Base-by-base conservation (phyloP, 441 rosid genomes). In the Jatropha podagrica region DNA sequence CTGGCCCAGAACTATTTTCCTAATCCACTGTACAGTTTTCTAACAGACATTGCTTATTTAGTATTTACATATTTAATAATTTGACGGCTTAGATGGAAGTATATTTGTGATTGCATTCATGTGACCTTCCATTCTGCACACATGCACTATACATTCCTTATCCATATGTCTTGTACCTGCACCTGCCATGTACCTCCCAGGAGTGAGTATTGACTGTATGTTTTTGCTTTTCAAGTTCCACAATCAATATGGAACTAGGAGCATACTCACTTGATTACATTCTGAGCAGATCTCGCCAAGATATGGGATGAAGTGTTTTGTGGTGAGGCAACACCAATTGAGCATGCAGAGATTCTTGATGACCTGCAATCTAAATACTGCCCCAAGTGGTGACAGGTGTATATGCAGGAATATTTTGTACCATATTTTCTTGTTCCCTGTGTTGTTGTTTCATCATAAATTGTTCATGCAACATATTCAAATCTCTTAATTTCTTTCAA, bases 281-380 rank as follows among this genome's bases (percentile, higher is more conserved):
- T 83, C 18, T 78, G 65, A 79, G n/a, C 91, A 96, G 99, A 92
- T 83, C 90, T 96, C 73, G 61, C 72, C 76, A 90, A 85, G 88
- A 69, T 87, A 70, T 93, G 99, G 98, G 83, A 89, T 52, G 91
- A 86, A 77, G 88, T 85, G 38, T 91, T 93, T 77, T 80, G 93
- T 74, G 79, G 71, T 7, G 83, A 90, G 78, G 86, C 90, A 27
- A 88, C 92, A 18, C 88, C 89, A 42, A 77, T 89, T 4, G 90
- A 90, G 77, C 79, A 85, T 76, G 86, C 88, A 44, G 93, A 91
- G 85, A 78, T 84, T 68, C 87, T 93, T 52, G 89, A 86, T 79
- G 81, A 78, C 75, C 81, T 95, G 62, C 86, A 83, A 4, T 70
- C 85, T 2, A 80, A 72, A 69, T 93, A 95, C 82, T 79, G 89